Percentiles rank a stretch among this genome's conserved stretches.
These are phyloP conservation scores for Kodamaea nitidulidarum DNA, from an alignment of 805 yeast genomes.

Conservation along the genomic window DNA sequence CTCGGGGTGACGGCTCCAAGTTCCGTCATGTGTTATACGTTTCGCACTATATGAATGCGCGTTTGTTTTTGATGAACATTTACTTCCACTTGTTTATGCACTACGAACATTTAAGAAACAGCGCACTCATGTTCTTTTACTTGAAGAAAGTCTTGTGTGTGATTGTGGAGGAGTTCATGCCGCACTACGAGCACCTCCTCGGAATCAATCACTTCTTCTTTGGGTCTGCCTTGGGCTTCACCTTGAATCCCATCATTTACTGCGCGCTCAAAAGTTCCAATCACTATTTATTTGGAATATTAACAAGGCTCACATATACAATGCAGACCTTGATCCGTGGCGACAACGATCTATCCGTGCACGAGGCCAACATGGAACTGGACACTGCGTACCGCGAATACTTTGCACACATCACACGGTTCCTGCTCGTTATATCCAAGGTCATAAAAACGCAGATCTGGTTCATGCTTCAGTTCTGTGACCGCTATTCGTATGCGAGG, in stretches of 20 bases:
- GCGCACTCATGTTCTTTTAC: conserved; percentile 16
- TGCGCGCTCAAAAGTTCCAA: conserved; percentile 7
- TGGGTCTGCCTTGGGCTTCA: conserved; percentile 36
- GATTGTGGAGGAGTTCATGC: conserved; percentile 28
- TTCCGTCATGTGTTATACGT: conserved; percentile 5
- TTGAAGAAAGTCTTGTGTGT: conserved; percentile 13
- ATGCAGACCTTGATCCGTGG: conserved; percentile 8
- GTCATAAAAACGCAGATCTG: conserved; percentile 4
- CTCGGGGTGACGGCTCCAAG: conserved; percentile 1
- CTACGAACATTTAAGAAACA: conserved; percentile 13
- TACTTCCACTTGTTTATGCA: conserved; percentile 18
- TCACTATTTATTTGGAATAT: conserved; percentile 6
- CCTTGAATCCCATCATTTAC: conserved; percentile 37
- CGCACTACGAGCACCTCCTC: conserved; percentile 33
- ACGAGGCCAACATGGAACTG: conserved; percentile 7
- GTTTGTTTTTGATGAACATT: conserved; percentile 13
- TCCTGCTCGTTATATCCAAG: conserved; percentile 4
- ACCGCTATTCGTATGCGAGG: conserved; percentile 5
- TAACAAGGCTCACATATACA: conserved; percentile 9
- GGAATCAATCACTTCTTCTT: conserved; percentile 32
- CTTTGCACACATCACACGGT: conserved; percentile 4
- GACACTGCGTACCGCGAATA: conserved; percentile 5
- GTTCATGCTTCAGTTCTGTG: conserved; percentile 5
- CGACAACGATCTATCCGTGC: conserved; percentile 7
- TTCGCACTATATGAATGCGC: conserved; percentile 12